Evolutionary conservation across 2,329 filamentous ascomycete species (phyloP), one percentile per base, ranked within the genome.

Genomic region (Ustilaginoidea virens): DNA sequence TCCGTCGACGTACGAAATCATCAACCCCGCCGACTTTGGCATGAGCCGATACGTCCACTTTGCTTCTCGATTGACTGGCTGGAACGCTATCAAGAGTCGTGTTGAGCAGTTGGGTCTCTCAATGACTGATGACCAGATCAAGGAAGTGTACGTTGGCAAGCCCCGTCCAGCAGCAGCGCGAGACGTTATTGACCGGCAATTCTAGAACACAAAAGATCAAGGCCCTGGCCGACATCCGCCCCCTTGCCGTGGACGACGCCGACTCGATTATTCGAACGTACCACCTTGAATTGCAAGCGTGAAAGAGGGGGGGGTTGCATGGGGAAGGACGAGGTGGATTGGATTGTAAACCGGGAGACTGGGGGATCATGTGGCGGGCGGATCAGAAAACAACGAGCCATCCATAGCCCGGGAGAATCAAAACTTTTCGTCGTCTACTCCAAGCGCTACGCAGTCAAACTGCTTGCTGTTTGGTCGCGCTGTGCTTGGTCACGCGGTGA

Each of bases 71-170:
- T 54, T 92, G 43, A 92, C 83, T 4, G 85, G 85, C 45, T 92
- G 83, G 86, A 94, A 94, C 50, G 85, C 86, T 25, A 83, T 94
- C 66, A 93, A 93, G 71, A 80, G 73, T 31, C 74, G 86, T 59
- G 79, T 80, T 14, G 74, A 80, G 45, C 85, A 93, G 58, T 72
- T 93, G 32, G 79, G 80, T 38, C 63, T 93, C 27, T 57, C 65
- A 31, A 47, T 50, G 45, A 47, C 42, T 1, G 47, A 52, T 15
- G 44, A 39, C 1, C 42, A 51, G 30, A 35, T 47, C 32, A 53
- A 49, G 45, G 33, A 42, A 39, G 39, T 50, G 49, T 51, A 41
- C 27, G 49, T 45, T 15, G 20, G 15, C 14, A 9, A 8, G 1
- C 7, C 12, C 13, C 13, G 10, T 14, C 5, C 13, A 10, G 7